Percentiles rank a stretch among this genome's conserved stretches.
These are phyloP conservation scores for Ocimum tenuiflorum DNA, from an alignment of 257 asterid genomes.

Conservation along the genomic window DNA sequence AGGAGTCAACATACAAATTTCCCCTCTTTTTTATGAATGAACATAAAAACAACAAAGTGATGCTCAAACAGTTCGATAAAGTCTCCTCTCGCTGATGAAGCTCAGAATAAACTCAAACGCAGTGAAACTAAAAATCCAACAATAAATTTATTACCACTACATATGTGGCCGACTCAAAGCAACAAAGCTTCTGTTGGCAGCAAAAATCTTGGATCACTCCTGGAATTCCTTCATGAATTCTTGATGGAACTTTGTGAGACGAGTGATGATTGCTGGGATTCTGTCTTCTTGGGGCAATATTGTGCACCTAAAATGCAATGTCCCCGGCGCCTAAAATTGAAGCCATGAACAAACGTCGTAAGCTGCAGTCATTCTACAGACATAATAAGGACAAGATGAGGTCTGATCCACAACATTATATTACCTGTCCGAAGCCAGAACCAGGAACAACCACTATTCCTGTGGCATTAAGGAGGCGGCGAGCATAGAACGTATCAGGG, in stretches of 20 bases:
- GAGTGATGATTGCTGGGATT: slow-evolving; percentile 69
- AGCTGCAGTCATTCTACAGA: background rate
- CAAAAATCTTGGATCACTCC: slow-evolving; percentile 19
- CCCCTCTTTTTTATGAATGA: too few relatives aligned
- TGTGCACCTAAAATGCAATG: slow-evolving; percentile 96
- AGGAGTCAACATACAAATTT: too few relatives aligned
- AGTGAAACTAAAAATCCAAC: too few relatives aligned
- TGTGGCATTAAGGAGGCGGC: slow-evolving; percentile 73
- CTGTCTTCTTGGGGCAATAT: slow-evolving; percentile 88
- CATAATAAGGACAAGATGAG: background rate
- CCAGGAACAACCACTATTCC: slow-evolving; percentile 96
- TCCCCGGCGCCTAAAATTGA: slow-evolving; percentile 54
- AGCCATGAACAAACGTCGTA: background rate
- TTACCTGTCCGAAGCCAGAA: slow-evolving; percentile 93
- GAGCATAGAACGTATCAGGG: slow-evolving; percentile 74
- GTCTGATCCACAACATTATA: background rate
- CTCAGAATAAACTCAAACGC: too few relatives aligned
- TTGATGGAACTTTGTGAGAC: slow-evolving; percentile 69
- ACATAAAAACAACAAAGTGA: too few relatives aligned
- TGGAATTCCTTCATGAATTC: slow-evolving; percentile 68
- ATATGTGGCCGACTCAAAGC: too few relatives aligned
- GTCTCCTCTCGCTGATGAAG: too few relatives aligned
- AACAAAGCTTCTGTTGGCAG: too few relatives aligned
- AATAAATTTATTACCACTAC: too few relatives aligned
- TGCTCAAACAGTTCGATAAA: too few relatives aligned